Percentiles rank a stretch among this genome's conserved stretches.
Evolutionary conservation across 495 filamentous ascomycete genomes (phyloP).

Genomic region (Hamigera avellanea): DNA sequence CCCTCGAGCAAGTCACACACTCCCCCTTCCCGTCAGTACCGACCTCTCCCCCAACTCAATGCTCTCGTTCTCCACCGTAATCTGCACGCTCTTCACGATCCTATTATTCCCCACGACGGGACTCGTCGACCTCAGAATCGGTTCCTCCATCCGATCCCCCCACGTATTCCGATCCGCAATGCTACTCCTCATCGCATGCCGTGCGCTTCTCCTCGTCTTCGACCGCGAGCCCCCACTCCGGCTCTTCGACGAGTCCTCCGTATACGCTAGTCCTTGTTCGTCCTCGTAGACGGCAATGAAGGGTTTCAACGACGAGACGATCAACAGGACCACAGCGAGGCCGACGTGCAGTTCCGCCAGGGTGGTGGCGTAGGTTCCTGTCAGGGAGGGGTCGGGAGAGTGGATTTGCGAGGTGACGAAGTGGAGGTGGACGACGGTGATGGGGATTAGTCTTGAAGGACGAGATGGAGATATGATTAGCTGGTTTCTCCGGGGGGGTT

Average conservation of each 20-base stretch:
- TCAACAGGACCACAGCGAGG: constrained; percentile 12
- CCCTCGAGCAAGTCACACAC: too few species aligned
- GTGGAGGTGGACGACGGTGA: constrained; percentile 12
- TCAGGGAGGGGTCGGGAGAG: constrained; percentile 10
- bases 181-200: too few species aligned
- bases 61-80: neutral
- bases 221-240: constrained; percentile 1
- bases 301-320: constrained; percentile 21
- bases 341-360: constrained; percentile 16
- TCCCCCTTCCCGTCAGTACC: too few species aligned
- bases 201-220: too few species aligned
- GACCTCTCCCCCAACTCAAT: neutral
- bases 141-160: too few species aligned
- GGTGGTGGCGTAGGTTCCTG: constrained; percentile 13
- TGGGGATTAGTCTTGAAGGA: constrained; percentile 13
- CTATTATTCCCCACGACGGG: too few species aligned
- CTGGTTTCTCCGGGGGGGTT: too few species aligned
- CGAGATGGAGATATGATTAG: too few species aligned
- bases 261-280: constrained; percentile 19
- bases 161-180: too few species aligned
- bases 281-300: constrained; percentile 29
- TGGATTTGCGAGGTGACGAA: constrained; percentile 10
- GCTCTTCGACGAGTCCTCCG: constrained; percentile 5
- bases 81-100: neutral
- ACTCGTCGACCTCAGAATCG: too few species aligned